Base-by-base conservation (phyloP, 257 asterid species). In the Solanum pennellii region DNA sequence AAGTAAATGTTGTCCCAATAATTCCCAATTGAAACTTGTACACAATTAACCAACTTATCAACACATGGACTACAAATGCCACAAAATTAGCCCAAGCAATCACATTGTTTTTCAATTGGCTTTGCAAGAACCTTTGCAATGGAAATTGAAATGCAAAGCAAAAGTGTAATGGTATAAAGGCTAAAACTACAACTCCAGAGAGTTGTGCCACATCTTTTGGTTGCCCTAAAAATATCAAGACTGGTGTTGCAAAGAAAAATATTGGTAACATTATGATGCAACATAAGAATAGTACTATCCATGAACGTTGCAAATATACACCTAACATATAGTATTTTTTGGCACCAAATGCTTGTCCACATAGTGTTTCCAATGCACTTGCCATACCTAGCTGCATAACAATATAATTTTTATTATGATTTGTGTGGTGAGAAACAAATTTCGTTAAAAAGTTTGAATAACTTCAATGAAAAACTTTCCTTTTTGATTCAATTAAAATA, bases 281-380 rank as follows among this genome's bases (percentile, higher is more conserved):
- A 86, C 95, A 94, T 0, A 86, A 29, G 15, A 85, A 71, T 0
- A 96, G 94, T 3, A 95, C 94, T 11, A 96, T 91, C 96, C 98
- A 96, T 1, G 99, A 95, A 14, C 98, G 94, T 90, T 95, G 99
- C 45, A 96, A 90, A 80, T 96, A 96, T 6, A 96, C 88, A 2
- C 98, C 99, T 76, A 96, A 92, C 97, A 95, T 94, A 87, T 92
- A 41, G 85, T 95, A 91, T 27, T 92, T 91, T 87, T 94, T 94
- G 10, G 98, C 98, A 1, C 98, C 98, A 86, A 59, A 96, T 5
- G 99, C 98, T 62, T 96, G 99, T n/a, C 99, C 99, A 86, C 99
- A 95, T 7, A 96, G 92, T 5, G 98, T 96, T 56, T 96, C 99
- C 80, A 96, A 80, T 1, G 98, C 99, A 86, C 98, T 95, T 71